Evolutionary conservation across 1,284 basidiomycete genomes (phyloP), one percentile per base, ranked within the genome.

Genomic region (Cronartium ribicola): DNA sequence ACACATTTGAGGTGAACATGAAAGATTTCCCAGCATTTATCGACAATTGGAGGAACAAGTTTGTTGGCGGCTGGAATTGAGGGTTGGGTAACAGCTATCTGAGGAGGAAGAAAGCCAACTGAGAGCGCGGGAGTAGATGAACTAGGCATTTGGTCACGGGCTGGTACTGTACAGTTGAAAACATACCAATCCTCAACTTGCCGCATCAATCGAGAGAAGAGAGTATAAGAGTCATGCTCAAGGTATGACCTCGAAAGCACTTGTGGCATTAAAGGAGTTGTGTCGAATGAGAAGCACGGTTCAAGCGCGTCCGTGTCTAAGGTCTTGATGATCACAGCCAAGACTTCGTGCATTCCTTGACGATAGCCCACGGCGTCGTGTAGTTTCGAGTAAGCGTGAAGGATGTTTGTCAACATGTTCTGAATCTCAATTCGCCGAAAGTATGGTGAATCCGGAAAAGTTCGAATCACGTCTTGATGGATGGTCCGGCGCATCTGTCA

Each of bases 271-370:
- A 73, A 67, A 3, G 20, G 48, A 11, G 66, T 46, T 7, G 39
- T 36, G 39, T 43, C 29, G 40, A 39, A 5, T 11, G 17, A 17
- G 7, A 29, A 40, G 5, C 55, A 48, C 55, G 7, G 14, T 1
- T 55, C 48, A 17, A 44, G 44, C 14, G 69, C 59, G 40, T 76
- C 75, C n/a, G 67, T 48, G 37, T 76, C 65, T 22, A 79, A 63
- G 0, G 79, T 76, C 14, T 77, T 76, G 78, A 79, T 79, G 10
- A 80, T 74, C 4, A 76, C 75, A 14, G 76, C 78, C 5, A 79
- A 77, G n/a, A 81, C 72, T 74, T 81, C 80, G 66, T 81, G 80
- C 80, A 81, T 81, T 4, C 80, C 80, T 65, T 81, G 80, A 22
- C 79, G 73, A 61, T 81, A 81, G 51, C 79, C 79, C 1, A 77